phyloP scores from a whole-genome alignment of 768 basidiomycete species.

The Hydnomerulius pinastri region DNA sequence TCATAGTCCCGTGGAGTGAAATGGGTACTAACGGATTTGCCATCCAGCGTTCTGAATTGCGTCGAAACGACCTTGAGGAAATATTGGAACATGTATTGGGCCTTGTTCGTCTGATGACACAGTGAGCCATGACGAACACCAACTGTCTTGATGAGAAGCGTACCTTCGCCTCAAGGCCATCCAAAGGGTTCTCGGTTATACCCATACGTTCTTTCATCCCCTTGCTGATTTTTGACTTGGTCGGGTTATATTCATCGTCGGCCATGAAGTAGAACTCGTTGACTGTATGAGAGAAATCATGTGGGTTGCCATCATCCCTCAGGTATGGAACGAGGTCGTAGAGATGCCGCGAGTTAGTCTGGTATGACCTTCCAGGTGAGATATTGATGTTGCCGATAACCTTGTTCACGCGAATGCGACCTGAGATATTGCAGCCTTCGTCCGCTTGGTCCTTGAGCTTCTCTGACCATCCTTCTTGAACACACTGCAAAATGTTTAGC shows the following conservation, averaged over 20 bases:
- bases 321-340: conserved; percentile 95
- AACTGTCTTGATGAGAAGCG: conserved; percentile 17
- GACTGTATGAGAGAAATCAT: conserved; percentile 91
- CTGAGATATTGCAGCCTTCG: conserved; percentile 94
- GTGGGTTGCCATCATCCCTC: conserved; percentile 80
- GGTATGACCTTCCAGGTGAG: conserved; percentile 95
- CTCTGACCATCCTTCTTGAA: conserved; percentile 92
- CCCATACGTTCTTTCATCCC: conserved; percentile 74
- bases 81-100: conserved; percentile 97
- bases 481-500: conserved; percentile 59
- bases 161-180: conserved; percentile 61
- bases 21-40: conserved; percentile 54
- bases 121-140: conserved; percentile 5
- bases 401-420: conserved; percentile 93
- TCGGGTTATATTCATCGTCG: conserved; percentile 78
- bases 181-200: conserved; percentile 75
- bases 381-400: conserved; percentile 95
- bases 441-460: conserved; percentile 88
- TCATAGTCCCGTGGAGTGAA: neutral
- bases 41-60: conserved; percentile 83
- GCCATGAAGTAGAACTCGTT: conserved; percentile 78
- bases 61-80: conserved; percentile 99
- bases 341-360: conserved; percentile 72
- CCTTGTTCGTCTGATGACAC: conserved; percentile 59
- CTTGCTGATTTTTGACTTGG: conserved; percentile 60